Conservation (phyloP, 73 alveolate genomes). For the Symbiodinium pilosum region DNA sequence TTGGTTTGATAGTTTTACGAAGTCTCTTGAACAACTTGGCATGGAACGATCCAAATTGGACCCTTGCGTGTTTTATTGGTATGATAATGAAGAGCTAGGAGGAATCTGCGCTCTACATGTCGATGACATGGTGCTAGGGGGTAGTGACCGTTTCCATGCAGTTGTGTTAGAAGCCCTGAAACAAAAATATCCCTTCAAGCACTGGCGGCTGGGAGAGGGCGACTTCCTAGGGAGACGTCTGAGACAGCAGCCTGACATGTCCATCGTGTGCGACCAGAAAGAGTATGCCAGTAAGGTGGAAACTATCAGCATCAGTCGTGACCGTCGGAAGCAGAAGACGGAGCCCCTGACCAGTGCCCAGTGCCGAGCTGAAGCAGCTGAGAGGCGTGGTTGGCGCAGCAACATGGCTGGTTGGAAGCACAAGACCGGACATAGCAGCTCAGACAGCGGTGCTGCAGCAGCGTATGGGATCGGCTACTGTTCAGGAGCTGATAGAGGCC, state of each 20-base stretch:
- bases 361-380: background rate
- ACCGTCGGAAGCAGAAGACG: background rate
- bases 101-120: constrained; percentile 6
- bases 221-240: background rate
- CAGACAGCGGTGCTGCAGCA: constrained; percentile 15
- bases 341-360: background rate
- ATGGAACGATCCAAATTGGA: background rate
- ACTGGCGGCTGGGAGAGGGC: background rate
- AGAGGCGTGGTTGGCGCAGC: constrained; percentile 22
- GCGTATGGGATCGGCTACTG: background rate
- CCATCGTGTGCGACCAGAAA: background rate
- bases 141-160: background rate
- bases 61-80: background rate
- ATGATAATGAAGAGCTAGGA: background rate
- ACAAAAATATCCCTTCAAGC: background rate
- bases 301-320: background rate
- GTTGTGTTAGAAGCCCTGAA: background rate
- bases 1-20: constrained; percentile 6
- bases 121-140: background rate
- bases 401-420: background rate
- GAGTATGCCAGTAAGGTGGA: background rate
- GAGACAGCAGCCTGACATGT: background rate
- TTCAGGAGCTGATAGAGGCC: background rate
- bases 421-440: background rate
- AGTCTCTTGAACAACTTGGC: background rate